Evolutionary conservation across 23 red algal genomes (phyloP).

Genomic region (Agarophyton chilense): DNA sequence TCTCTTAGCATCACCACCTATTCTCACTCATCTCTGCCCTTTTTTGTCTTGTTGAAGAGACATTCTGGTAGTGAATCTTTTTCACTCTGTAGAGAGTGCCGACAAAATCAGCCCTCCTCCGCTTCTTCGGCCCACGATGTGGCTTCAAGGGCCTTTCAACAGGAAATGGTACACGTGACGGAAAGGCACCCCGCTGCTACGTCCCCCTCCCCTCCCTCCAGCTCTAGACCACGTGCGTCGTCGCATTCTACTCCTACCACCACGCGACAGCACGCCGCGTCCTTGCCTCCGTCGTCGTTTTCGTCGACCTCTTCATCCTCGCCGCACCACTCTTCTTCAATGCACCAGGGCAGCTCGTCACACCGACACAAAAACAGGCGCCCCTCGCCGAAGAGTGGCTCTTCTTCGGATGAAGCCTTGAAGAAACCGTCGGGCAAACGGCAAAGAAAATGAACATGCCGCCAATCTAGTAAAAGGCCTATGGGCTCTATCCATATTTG

Average conservation of each 20-base stretch:
- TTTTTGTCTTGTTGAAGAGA: background rate
- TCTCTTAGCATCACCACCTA: background rate
- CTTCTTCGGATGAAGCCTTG: background rate
- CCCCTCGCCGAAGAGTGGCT: background rate
- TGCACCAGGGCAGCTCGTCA: background rate
- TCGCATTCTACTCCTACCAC: background rate
- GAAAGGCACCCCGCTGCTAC: no score
- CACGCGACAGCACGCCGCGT: background rate
- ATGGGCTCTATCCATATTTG: no score
- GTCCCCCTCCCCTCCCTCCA: no score
- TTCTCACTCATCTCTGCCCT: background rate
- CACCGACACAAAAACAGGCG: background rate
- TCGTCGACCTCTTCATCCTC: background rate
- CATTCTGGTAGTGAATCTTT: background rate
- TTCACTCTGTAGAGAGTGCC: constrained; percentile 32
- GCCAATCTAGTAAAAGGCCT: no score
- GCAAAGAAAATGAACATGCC: background rate
- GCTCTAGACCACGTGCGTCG: background rate
- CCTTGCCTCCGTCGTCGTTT: background rate
- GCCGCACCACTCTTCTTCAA: background rate
- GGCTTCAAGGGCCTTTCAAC: background rate
- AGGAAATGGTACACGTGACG: constrained; percentile 1
- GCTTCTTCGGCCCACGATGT: constrained; percentile 3
- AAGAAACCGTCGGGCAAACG: background rate
- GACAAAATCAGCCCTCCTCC: background rate